Conservation (phyloP, 148 eudicot species). For the Camellia granthamiana region DNA sequence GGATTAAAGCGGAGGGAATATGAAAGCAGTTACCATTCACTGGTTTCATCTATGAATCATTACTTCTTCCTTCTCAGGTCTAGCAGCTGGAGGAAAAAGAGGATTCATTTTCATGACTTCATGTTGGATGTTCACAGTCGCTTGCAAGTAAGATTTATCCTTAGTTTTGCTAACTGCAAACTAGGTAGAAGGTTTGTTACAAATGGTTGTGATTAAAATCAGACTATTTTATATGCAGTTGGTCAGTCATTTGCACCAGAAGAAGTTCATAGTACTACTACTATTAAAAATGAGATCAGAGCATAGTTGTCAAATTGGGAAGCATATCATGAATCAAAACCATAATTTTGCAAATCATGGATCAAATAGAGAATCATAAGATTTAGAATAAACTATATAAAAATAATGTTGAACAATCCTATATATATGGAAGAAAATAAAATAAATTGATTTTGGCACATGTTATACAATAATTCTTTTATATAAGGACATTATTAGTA, state of each 20-base stretch:
- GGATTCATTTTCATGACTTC: slow-evolving; percentile 98
- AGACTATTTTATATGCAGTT: neutral
- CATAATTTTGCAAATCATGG: too few species aligned
- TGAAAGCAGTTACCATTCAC: neutral
- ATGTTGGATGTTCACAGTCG: slow-evolving; percentile 92
- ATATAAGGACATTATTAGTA: too few species aligned
- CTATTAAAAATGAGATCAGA: neutral
- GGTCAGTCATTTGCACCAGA: neutral
- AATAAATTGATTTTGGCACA: too few species aligned
- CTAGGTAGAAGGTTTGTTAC: neutral
- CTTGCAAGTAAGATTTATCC: slow-evolving; percentile 54
- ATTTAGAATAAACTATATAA: too few species aligned
- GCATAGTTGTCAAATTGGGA: neutral
- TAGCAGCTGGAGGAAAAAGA: slow-evolving; percentile 77
- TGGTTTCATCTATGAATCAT: neutral
- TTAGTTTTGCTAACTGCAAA: slow-evolving; percentile 9
- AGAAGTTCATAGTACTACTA: neutral
- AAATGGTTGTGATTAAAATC: neutral
- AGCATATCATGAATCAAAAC: too few species aligned
- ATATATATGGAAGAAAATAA: too few species aligned
- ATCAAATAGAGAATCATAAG: too few species aligned
- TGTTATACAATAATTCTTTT: too few species aligned
- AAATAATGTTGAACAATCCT: too few species aligned
- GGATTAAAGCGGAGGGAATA: neutral
- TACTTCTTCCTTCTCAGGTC: slow-evolving; percentile 46